Base-by-base conservation (phyloP, 2,329 filamentous ascomycete genomes). In the Trichoderma koningiopsis region DNA sequence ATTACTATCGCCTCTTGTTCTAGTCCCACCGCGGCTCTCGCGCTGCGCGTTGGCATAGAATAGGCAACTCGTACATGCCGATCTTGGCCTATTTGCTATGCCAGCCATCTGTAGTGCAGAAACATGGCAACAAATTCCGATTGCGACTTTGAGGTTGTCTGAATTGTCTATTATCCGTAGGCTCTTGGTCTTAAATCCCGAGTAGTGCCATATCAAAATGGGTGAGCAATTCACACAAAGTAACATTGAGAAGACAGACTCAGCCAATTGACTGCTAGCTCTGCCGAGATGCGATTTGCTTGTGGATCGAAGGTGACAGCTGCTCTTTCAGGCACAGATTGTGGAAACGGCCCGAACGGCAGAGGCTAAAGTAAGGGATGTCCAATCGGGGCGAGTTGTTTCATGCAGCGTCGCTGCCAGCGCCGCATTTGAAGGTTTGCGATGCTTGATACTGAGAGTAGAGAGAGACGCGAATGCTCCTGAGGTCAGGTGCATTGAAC, bases 281-380 rank as follows among this genome's bases (percentile, higher is more conserved):
- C 19, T 29, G 33, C 27, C 27, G n/a, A 47, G 53, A 65, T 57
- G 62, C 52, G 35, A 65, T 57, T 40, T 64, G 31, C 27, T 16
- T n/a, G 19, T 57, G 55, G 19, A 29, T 31, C 14, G 62, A 29
- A 16, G 16, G 62, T 56, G 52, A 56, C 47, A 47, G 62, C 29
- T 49, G 63, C 53, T 49, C 19, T 16, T 37, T 66, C 53, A 66
- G 53, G 53, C 37, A 49, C 63, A 58, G 37, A 35, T 35, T 35
- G 57, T 47, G 37, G 53, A 66, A 66, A 66, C 63, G 63, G 63
- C 63, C 63, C 63, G 63, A 66, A 57, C 35, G 24, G 19, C 24
- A 29, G 3, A 49, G 40, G 37, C 63, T 49, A 66, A 49, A 49
- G 27, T 24, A 58, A 49, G 63, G 63, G 29, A 37, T 66, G 35